phyloP scores from a whole-genome alignment of 2,329 filamentous ascomycete species.

The Xylariaceae sp. region DNA sequence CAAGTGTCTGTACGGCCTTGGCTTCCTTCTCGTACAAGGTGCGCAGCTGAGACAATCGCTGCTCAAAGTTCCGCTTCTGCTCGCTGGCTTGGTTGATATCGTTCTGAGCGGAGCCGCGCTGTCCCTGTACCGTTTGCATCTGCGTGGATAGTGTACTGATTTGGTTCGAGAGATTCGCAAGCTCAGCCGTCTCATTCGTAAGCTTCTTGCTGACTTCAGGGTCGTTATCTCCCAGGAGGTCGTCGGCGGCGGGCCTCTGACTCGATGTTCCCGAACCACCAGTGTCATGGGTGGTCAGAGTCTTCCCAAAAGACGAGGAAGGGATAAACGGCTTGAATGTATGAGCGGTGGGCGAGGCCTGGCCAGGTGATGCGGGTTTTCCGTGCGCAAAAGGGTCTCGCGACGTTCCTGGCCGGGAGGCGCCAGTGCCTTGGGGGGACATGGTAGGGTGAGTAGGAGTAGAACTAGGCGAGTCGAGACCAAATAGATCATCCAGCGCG shows the following conservation, averaged over 20 bases:
- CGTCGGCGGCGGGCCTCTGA: slow-evolving; percentile 57
- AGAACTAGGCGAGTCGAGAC: slow-evolving; percentile 62
- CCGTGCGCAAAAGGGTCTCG: slow-evolving; percentile 57
- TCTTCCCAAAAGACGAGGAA: slow-evolving; percentile 85
- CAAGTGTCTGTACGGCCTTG: slow-evolving; percentile 72
- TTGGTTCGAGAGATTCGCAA: slow-evolving; percentile 94
- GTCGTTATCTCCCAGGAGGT: slow-evolving; percentile 85
- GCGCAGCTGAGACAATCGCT: slow-evolving; percentile 77
- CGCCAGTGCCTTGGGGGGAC: slow-evolving; percentile 65
- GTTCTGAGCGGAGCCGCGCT: slow-evolving; percentile 70
- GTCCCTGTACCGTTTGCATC: slow-evolving; percentile 85
- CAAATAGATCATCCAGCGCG: slow-evolving; percentile 88
- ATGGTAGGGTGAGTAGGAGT: slow-evolving; percentile 54
- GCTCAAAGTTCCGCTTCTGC: slow-evolving; percentile 91
- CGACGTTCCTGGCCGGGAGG: slow-evolving; percentile 23
- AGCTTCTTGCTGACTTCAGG: slow-evolving; percentile 82
- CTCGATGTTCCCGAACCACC: slow-evolving; percentile 49
- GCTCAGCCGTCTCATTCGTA: slow-evolving; percentile 80
- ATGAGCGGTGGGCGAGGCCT: slow-evolving; percentile 37
- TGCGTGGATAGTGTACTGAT: slow-evolving; percentile 85
- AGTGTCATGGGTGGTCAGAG: slow-evolving; percentile 67
- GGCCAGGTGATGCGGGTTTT: slow-evolving; percentile 46
- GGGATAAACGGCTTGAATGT: slow-evolving; percentile 88
- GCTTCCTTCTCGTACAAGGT: slow-evolving; percentile 90
- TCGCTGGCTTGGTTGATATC: slow-evolving; percentile 73